Percentiles rank a stretch among this genome's conserved stretches.
Evolutionary conservation across 306 rosid genomes (phyloP).

Genomic region (Canavalia gladiata): DNA sequence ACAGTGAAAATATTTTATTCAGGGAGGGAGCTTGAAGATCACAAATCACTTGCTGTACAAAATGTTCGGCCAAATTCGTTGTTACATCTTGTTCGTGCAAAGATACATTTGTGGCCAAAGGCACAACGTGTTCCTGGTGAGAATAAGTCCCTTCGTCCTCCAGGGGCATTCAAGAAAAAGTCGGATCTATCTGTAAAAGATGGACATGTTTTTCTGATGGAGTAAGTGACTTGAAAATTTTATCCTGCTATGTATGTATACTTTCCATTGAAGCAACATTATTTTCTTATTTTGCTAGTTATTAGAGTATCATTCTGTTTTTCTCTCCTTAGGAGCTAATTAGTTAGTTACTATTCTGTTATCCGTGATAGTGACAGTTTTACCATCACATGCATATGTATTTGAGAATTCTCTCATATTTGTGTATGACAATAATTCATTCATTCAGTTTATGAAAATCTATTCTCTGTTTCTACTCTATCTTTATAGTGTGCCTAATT

Average conservation of each 20-base stretch:
- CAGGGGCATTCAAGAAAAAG: slow-evolving; percentile 98
- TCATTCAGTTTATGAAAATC: too few relatives aligned
- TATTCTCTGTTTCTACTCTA: too few relatives aligned
- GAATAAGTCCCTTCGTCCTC: slow-evolving; percentile 88
- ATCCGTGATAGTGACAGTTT: too few relatives aligned
- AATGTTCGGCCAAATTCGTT: slow-evolving; percentile 89
- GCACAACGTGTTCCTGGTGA: slow-evolving; percentile 93
- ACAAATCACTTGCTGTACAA: slow-evolving; percentile 78
- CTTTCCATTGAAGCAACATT: slow-evolving; percentile 3
- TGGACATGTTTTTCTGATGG: slow-evolving; percentile 94
- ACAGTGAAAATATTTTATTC: slow-evolving; percentile 74
- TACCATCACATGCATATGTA: too few relatives aligned
- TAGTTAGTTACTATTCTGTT: too few relatives aligned
- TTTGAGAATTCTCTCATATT: too few relatives aligned
- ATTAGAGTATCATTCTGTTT: too few relatives aligned
- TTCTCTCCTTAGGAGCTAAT: too few relatives aligned
- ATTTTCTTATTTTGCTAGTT: not conserved
- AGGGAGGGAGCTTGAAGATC: slow-evolving; percentile 87
- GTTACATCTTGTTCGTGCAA: slow-evolving; percentile 95
- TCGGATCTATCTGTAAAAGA: slow-evolving; percentile 95
- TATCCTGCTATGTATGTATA: not conserved
- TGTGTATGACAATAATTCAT: too few relatives aligned
- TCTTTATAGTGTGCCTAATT: not conserved
- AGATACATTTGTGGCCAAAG: slow-evolving; percentile 75
- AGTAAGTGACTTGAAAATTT: slow-evolving; percentile 68